Percentiles rank a stretch among this genome's conserved stretches.
phyloP scores from a whole-genome alignment of 1,284 basidiomycete species.

The Lentinula novae-zelandiae region DNA sequence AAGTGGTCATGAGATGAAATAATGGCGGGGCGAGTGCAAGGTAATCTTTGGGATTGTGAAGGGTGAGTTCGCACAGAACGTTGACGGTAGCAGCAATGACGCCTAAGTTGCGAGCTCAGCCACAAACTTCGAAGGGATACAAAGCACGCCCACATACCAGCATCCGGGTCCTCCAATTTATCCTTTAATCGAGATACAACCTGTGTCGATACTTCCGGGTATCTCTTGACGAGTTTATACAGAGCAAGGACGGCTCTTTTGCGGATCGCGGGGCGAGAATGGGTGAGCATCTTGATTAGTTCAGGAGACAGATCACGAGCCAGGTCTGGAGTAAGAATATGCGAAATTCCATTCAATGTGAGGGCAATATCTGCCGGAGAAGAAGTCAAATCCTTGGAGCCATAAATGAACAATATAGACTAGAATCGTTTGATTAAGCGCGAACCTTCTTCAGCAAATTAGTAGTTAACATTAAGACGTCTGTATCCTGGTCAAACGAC shows the following conservation, averaged over 20 bases:
- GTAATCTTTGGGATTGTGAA: slow-evolving; percentile 75
- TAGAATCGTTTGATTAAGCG: background rate
- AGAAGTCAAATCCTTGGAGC: slow-evolving; percentile 77
- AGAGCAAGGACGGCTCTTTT: slow-evolving; percentile 87
- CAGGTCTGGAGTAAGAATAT: slow-evolving; percentile 86
- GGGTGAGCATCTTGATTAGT: slow-evolving; percentile 85
- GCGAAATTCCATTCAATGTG: slow-evolving; percentile 84
- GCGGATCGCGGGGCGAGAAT: slow-evolving; percentile 84
- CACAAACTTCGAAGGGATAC: background rate
- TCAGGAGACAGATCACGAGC: slow-evolving; percentile 88
- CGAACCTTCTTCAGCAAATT: slow-evolving; percentile 96
- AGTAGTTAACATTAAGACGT: slow-evolving; percentile 96
- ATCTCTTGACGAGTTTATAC: slow-evolving; percentile 74
- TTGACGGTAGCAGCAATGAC: slow-evolving; percentile 94
- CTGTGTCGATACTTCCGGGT: slow-evolving; percentile 71
- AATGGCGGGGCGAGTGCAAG: slow-evolving; percentile 87
- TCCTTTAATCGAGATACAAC: slow-evolving; percentile 77
- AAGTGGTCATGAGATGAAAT: slow-evolving; percentile 92
- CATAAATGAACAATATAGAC: slow-evolving; percentile 5
- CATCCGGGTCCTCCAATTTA: slow-evolving; percentile 83
- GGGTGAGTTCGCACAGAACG: slow-evolving; percentile 90
- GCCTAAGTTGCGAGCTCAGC: slow-evolving; percentile 39
- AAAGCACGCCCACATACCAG: slow-evolving; percentile 42
- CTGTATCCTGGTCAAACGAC: slow-evolving; percentile 92
- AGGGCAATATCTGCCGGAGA: slow-evolving; percentile 74